Conservation (phyloP, 2,329 filamentous ascomycete species). For the Capronia coronata region DNA sequence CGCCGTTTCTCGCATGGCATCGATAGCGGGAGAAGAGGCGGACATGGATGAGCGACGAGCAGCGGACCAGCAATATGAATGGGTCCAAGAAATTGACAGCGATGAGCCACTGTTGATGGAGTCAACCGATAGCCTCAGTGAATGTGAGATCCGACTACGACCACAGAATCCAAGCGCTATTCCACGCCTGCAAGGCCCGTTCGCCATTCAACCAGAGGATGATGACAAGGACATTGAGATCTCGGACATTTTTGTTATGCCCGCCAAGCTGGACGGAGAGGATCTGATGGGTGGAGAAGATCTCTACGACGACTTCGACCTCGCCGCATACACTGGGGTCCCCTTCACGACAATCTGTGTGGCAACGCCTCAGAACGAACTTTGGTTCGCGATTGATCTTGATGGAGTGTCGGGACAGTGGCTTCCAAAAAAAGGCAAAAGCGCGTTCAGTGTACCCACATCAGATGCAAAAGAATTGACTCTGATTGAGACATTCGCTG, state of each 20-base stretch:
- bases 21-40: conserved; percentile 37
- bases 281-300: conserved; percentile 50
- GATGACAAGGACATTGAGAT: conserved; percentile 50
- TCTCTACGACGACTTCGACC: conserved; percentile 38
- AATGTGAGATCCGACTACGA: conserved; percentile 51
- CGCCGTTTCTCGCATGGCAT: conserved; percentile 64
- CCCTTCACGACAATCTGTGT: conserved; percentile 54
- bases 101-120: conserved; percentile 45
- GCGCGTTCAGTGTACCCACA: conserved; percentile 37
- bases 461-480: conserved; percentile 40
- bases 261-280: conserved; percentile 46
- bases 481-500: conserved; percentile 42
- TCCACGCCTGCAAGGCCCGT: conserved; percentile 58
- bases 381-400: conserved; percentile 56
- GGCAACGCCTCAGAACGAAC: conserved; percentile 48
- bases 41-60: conserved; percentile 42
- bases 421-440: conserved; percentile 47
- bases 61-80: conserved; percentile 52
- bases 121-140: conserved; percentile 34
- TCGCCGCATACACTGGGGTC: conserved; percentile 40
- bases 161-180: conserved; percentile 50
- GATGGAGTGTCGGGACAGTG: conserved; percentile 58
- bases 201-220: conserved; percentile 47
- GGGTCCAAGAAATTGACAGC: conserved; percentile 51
- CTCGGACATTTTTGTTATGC: conserved; percentile 55